These are phyloP conservation scores for Phaeosphaeriaceae sp. DNA, from an alignment of 2,329 filamentous ascomycete genomes.

Conservation along the genomic window DNA sequence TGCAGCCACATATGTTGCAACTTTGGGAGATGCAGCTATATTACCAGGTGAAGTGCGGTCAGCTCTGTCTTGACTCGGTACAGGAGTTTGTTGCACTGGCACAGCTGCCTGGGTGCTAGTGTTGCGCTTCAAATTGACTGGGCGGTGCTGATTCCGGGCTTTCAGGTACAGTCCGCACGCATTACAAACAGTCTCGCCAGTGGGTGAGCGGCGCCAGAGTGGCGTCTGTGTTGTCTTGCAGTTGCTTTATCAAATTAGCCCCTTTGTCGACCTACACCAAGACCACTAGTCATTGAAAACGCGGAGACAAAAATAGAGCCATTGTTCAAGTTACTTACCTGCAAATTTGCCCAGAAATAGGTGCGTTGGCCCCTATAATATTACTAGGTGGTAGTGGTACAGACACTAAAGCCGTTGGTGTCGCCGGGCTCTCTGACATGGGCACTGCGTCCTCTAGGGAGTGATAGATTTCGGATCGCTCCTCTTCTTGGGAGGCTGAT, in stretches of 20 bases:
- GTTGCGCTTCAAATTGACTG: slow-evolving; percentile 86
- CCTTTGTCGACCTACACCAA: slow-evolving; percentile 6
- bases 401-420: slow-evolving; percentile 29
- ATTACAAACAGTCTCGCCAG: slow-evolving; percentile 95
- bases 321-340: slow-evolving; percentile 59
- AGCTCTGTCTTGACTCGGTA: slow-evolving; percentile 44
- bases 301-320: background rate
- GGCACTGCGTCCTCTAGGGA: slow-evolving; percentile 49
- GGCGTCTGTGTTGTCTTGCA: slow-evolving; percentile 94
- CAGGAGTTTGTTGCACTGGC: slow-evolving; percentile 50
- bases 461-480: slow-evolving; percentile 46
- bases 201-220: slow-evolving; percentile 90
- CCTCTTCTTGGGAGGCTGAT: slow-evolving; percentile 24
- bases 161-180: slow-evolving; percentile 95
- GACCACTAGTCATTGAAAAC: slow-evolving; percentile 5
- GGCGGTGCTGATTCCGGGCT: slow-evolving; percentile 87
- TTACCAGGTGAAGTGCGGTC: slow-evolving; percentile 50
- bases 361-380: slow-evolving; percentile 35
- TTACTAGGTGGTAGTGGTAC: slow-evolving; percentile 22
- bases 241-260: slow-evolving; percentile 67
- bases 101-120: slow-evolving; percentile 50
- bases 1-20: slow-evolving; percentile 76
- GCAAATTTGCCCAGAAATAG: slow-evolving; percentile 70
- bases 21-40: slow-evolving; percentile 47
- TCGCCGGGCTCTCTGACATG: slow-evolving; percentile 30